Conservation (phyloP, 768 basidiomycete species). For the Dentipellis sp. region DNA sequence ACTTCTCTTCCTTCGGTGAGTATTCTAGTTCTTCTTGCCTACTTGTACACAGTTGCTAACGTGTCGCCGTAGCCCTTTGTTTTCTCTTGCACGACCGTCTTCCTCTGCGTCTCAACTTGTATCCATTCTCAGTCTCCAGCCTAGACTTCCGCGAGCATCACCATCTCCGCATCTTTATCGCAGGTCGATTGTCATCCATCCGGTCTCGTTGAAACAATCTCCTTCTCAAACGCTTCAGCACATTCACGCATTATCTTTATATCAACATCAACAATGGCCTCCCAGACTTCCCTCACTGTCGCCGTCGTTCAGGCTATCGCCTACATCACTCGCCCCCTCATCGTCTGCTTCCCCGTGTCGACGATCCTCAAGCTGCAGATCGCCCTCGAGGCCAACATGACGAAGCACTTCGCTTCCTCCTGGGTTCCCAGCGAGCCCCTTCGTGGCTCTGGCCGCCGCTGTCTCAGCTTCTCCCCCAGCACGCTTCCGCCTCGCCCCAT, state of each 20-base stretch:
- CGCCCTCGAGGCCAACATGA: conserved; percentile 65
- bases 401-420: conserved; percentile 53
- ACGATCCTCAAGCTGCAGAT: conserved; percentile 63
- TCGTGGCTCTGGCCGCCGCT: conserved; percentile 62
- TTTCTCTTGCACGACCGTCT: conserved; percentile 17
- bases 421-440: conserved; percentile 61
- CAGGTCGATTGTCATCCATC: conserved; percentile 44
- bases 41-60: background rate
- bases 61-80: background rate
- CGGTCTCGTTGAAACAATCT: conserved; percentile 29
- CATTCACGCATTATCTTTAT: conserved; percentile 4
- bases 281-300: conserved; percentile 42
- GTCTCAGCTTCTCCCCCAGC: conserved; percentile 60
- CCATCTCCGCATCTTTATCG: conserved; percentile 36
- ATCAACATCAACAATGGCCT: conserved; percentile 27
- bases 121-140: conserved; percentile 11
- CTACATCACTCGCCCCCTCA: conserved; percentile 63
- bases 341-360: conserved; percentile 42
- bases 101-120: conserved; percentile 4
- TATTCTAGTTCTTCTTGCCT: background rate
- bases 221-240: conserved; percentile 2
- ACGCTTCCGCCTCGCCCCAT: conserved; percentile 64
- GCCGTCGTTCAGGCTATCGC: conserved; percentile 67
- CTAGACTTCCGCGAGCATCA: conserved; percentile 26
- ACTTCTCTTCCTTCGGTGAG: background rate